Conservation (phyloP, 1,284 basidiomycete genomes). For the Ustilago trichophora region DNA sequence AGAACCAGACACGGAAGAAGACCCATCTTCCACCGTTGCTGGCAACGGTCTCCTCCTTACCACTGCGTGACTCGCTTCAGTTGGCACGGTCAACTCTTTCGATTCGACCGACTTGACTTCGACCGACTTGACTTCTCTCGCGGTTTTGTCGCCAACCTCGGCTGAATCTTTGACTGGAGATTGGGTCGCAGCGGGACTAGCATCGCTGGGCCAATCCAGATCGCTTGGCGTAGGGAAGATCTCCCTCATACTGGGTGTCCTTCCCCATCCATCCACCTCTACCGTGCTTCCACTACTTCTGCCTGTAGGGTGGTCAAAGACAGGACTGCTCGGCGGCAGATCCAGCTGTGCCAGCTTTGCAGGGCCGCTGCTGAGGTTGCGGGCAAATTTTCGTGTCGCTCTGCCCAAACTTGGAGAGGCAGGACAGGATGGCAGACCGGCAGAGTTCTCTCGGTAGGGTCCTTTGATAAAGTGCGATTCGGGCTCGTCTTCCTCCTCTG, state of each 20-base stretch:
- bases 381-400: conserved; percentile 25
- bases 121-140: too few species aligned
- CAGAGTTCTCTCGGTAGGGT: conserved; percentile 35
- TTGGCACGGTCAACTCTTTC: too few species aligned
- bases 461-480: conserved; percentile 34
- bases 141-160: neutral
- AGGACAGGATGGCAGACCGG: conserved; percentile 32
- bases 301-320: conserved; percentile 42
- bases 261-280: conserved; percentile 47
- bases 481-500: conserved; percentile 26
- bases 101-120: too few species aligned
- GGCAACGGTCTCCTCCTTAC: conserved; percentile 49
- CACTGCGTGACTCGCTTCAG: too few species aligned
- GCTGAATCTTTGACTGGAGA: conserved; percentile 3
- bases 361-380: conserved; percentile 23
- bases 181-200: conserved; percentile 4
- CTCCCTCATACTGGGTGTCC: conserved; percentile 47
- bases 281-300: conserved; percentile 14
- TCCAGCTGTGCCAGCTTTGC: conserved; percentile 36
- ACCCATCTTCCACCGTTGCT: conserved; percentile 62
- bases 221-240: conserved; percentile 53
- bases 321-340: conserved; percentile 36
- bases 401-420: conserved; percentile 26
- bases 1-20: conserved; percentile 41
- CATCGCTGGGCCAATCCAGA: conserved; percentile 39